Evolutionary conservation across 2,329 filamentous ascomycete genomes (phyloP).

Genomic region (Aspergillus viridinutans): DNA sequence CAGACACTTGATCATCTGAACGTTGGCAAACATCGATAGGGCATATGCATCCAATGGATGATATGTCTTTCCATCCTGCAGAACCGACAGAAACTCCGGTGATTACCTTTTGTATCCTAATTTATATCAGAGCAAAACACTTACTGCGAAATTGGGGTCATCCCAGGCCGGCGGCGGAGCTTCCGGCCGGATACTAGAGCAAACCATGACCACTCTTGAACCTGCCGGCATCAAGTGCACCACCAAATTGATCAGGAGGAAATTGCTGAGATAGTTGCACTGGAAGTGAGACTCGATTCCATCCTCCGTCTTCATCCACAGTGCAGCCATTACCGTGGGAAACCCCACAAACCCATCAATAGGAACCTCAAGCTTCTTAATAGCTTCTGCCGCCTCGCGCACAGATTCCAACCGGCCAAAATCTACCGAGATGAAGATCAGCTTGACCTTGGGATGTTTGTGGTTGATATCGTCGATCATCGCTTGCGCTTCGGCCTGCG

Average conservation of each 20-base stretch:
- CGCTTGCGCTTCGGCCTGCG: slow-evolving; percentile 20
- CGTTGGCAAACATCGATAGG: slow-evolving; percentile 25
- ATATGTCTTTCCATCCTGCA: slow-evolving; percentile 22
- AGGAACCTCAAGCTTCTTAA: slow-evolving; percentile 11
- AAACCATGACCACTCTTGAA: slow-evolving; percentile 18
- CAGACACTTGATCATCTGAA: slow-evolving; percentile 21
- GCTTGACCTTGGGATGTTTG: slow-evolving; percentile 16
- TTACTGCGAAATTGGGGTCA: slow-evolving; percentile 19
- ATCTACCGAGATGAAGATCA: slow-evolving; percentile 19
- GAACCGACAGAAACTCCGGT: not conserved
- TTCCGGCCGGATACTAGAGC: slow-evolving; percentile 18
- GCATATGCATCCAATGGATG: slow-evolving; percentile 23
- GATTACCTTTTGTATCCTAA: not conserved
- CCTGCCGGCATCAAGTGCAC: slow-evolving; percentile 9
- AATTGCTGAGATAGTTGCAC: slow-evolving; percentile 23
- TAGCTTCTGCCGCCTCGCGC: slow-evolving; percentile 11
- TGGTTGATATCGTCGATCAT: slow-evolving; percentile 21
- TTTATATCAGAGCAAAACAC: not conserved
- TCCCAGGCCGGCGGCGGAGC: slow-evolving; percentile 16
- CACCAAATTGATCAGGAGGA: slow-evolving; percentile 20
- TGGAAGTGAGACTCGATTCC: slow-evolving; percentile 24
- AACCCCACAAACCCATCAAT: slow-evolving; percentile 22
- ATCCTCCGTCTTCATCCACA: slow-evolving; percentile 18
- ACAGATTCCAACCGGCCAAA: slow-evolving; percentile 13
- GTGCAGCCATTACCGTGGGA: slow-evolving; percentile 15